Evolutionary conservation across 495 filamentous ascomycete genomes (phyloP).

Genomic region (Annulohypoxylon nitens): DNA sequence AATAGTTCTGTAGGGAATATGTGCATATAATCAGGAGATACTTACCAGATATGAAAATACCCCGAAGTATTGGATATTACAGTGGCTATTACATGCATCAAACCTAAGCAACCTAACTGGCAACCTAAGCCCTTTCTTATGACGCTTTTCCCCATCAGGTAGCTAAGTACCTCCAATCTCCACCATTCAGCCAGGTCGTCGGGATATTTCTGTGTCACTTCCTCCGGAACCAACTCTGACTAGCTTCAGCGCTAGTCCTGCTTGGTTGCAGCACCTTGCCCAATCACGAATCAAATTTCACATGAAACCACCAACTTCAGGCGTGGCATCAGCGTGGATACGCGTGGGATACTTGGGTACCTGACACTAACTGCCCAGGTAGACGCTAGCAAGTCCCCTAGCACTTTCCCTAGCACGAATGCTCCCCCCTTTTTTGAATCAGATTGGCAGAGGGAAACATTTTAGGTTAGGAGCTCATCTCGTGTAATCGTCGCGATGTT

Average conservation of each 20-base stretch:
- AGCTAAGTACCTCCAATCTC: slow-evolving; percentile 16
- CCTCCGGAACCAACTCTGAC: slow-evolving; percentile 29
- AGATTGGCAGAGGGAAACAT: slow-evolving; percentile 33
- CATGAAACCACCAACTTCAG: slow-evolving; percentile 43
- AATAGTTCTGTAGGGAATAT: neutral
- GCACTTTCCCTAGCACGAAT: no score
- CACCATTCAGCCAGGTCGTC: slow-evolving; percentile 35
- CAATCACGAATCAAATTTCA: slow-evolving; percentile 44
- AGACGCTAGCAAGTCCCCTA: no score
- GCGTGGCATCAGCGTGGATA: slow-evolving; percentile 33
- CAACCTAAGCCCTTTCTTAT: slow-evolving; percentile 13
- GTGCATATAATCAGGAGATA: slow-evolving; percentile 9
- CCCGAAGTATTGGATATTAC: slow-evolving; percentile 16
- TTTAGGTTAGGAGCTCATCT: slow-evolving; percentile 38
- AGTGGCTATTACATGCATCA: slow-evolving; percentile 15
- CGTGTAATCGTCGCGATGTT: slow-evolving; percentile 24
- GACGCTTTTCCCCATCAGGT: slow-evolving; percentile 17
- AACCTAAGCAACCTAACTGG: neutral
- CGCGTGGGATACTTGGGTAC: neutral
- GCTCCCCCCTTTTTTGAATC: slow-evolving; percentile 12
- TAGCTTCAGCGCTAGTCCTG: slow-evolving; percentile 29
- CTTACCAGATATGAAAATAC: slow-evolving; percentile 5
- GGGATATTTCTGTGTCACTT: slow-evolving; percentile 48
- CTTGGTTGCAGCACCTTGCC: slow-evolving; percentile 28
- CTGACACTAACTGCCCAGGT: neutral